Evolutionary conservation across 2,329 filamentous ascomycete genomes (phyloP).

Genomic region (Pseudomassariella vexata): DNA sequence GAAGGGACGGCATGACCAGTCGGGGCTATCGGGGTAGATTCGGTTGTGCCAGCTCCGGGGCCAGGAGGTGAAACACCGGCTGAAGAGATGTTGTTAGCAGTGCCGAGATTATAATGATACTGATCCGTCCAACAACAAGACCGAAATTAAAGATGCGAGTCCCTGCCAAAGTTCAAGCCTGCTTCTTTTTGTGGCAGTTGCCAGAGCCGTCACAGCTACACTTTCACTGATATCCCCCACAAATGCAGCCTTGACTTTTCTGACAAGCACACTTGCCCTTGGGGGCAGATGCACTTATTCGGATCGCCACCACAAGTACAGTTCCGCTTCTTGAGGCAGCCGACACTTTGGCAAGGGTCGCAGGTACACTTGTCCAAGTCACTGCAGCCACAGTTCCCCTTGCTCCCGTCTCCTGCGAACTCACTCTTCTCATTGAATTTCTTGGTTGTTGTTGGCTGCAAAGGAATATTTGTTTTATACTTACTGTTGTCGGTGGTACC

Average conservation of each 20-base stretch:
- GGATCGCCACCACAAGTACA: no score
- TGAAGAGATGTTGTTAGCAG: no score
- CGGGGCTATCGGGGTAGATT: constrained; percentile 18
- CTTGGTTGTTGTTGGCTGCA: background rate
- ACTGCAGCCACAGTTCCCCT: constrained; percentile 7
- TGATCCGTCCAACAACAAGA: no score
- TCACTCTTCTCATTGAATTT: constrained; percentile 5
- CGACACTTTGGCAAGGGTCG: background rate
- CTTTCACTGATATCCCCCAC: constrained; percentile 1
- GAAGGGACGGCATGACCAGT: constrained; percentile 16
- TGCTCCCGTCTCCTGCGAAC: background rate
- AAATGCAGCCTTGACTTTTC: no score
- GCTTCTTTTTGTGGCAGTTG: no score
- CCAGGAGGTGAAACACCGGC: constrained; percentile 15
- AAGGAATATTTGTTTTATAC: constrained; percentile 4
- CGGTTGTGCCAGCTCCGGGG: constrained; percentile 17
- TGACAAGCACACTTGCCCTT: no score
- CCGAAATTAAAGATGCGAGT: no score
- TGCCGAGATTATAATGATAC: no score
- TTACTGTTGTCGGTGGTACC: constrained; percentile 15
- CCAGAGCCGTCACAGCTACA: constrained; percentile 2
- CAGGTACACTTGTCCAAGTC: background rate
- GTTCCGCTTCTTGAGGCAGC: no score
- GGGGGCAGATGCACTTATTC: no score
- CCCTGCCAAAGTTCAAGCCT: no score